A percentile compares a stretch with the other conserved stretches of the same genome.
These are phyloP conservation scores for Thelephora ganbajun DNA, from an alignment of 768 basidiomycete species.

Conservation along the genomic window DNA sequence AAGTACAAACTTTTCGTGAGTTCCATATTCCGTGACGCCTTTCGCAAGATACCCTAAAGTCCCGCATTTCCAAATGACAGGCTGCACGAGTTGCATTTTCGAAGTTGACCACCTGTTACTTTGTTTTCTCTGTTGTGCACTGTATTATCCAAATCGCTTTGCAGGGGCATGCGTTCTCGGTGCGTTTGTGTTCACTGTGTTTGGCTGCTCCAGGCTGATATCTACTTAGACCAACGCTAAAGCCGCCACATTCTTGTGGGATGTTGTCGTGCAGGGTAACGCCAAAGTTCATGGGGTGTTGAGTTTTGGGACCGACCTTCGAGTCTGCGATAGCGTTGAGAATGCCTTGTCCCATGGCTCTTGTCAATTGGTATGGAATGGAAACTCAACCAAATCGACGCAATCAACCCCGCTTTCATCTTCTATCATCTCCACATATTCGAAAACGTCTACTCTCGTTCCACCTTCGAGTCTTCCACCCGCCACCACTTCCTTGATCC, in stretches of 20 bases:
- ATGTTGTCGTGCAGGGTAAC: conserved; percentile 36
- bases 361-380: conserved; percentile 48
- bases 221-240: conserved; percentile 27
- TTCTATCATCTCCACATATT: too few relatives aligned
- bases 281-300: conserved; percentile 36
- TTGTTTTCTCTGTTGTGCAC: conserved; percentile 51
- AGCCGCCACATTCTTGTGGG: conserved; percentile 37
- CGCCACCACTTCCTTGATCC: conserved; percentile 1
- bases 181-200: conserved; percentile 6
- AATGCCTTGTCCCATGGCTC: conserved; percentile 14
- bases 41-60: too few relatives aligned
- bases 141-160: conserved; percentile 55
- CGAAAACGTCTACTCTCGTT: not conserved
- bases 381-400: conserved; percentile 11
- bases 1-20: conserved; percentile 37
- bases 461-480: conserved; percentile 1
- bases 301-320: conserved; percentile 35
- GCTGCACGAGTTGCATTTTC: conserved; percentile 63
- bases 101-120: conserved; percentile 48
- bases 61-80: conserved; percentile 20
- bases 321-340: conserved; percentile 44
- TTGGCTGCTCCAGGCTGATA: too few relatives aligned
- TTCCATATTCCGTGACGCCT: conserved; percentile 5
- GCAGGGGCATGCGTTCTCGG: conserved; percentile 51
- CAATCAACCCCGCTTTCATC: not conserved